Evolutionary conservation across 805 yeast genomes (phyloP).

Genomic region (Candida hispaniensis): DNA sequence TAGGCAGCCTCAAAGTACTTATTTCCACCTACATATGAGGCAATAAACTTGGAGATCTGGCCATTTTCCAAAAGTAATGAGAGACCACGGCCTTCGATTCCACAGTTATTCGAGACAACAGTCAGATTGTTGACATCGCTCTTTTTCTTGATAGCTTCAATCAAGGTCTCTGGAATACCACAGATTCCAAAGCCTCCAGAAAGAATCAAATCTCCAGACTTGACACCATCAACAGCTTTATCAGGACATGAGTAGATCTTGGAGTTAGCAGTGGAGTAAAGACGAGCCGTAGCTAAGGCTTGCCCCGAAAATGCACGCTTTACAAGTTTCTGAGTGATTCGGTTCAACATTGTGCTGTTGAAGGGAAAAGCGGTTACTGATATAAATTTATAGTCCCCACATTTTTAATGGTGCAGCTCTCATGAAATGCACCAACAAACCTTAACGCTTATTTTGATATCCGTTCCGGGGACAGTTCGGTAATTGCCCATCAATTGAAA

Average conservation of each 20-base stretch:
- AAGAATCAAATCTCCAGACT: conserved; percentile 30
- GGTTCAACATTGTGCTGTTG: too few relatives aligned
- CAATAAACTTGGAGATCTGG: conserved; percentile 37
- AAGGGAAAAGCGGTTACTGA: too few relatives aligned
- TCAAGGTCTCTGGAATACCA: conserved; percentile 39
- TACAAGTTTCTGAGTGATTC: too few relatives aligned
- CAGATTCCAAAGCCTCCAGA: conserved; percentile 42
- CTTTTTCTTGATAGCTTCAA: conserved; percentile 31
- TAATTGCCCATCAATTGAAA: too few relatives aligned
- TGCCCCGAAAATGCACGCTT: too few relatives aligned
- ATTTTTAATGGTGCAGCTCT: too few relatives aligned
- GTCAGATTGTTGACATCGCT: conserved; percentile 32
- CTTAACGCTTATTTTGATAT: too few relatives aligned
- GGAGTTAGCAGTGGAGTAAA: conserved; percentile 11
- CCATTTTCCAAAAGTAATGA: conserved; percentile 34
- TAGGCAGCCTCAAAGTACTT: conserved; percentile 34
- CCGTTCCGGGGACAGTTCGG: too few relatives aligned
- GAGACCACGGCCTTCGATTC: conserved; percentile 37
- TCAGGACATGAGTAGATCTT: conserved; percentile 13
- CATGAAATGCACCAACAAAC: too few relatives aligned
- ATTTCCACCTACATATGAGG: conserved; percentile 39
- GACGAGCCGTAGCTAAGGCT: too few relatives aligned
- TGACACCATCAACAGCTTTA: conserved; percentile 17
- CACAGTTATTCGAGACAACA: conserved; percentile 37
- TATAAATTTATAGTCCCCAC: too few relatives aligned